Evolutionary conservation across 2,329 filamentous ascomycete genomes (phyloP).

Genomic region (Volutella citrinella): DNA sequence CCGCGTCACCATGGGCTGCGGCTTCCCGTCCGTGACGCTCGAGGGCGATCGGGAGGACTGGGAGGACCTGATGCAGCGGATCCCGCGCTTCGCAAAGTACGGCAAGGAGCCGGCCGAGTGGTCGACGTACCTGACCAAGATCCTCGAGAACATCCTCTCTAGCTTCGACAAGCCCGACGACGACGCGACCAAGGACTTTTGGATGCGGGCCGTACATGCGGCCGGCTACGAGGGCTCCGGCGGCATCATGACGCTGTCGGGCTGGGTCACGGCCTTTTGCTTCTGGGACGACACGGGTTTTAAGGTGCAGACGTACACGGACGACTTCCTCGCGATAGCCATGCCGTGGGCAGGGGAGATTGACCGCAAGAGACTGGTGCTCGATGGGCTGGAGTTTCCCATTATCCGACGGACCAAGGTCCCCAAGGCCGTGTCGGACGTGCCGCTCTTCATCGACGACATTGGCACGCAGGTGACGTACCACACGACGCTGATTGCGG

Average conservation of each 20-base stretch:
- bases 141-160: slow-evolving; percentile 11
- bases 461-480: neutral
- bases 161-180: slow-evolving; percentile 12
- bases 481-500: neutral
- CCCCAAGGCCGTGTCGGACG: too few relatives aligned
- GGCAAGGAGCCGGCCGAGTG: too few relatives aligned
- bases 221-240: slow-evolving; percentile 5
- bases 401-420: too few relatives aligned
- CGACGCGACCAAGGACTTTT: slow-evolving; percentile 10
- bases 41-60: slow-evolving; percentile 9
- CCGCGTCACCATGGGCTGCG: slow-evolving; percentile 3
- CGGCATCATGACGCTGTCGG: slow-evolving; percentile 4
- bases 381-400: too few relatives aligned
- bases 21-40: slow-evolving; percentile 8
- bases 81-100: slow-evolving; percentile 4
- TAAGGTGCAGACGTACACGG: neutral
- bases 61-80: slow-evolving; percentile 3
- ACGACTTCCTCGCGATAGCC: neutral
- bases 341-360: neutral
- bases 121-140: too few relatives aligned
- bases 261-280: slow-evolving; percentile 16
- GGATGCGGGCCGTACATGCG: slow-evolving; percentile 16
- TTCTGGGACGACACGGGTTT: slow-evolving; percentile 11
- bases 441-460: neutral
- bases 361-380: neutral